Evolutionary conservation across 2,329 filamentous ascomycete genomes (phyloP).

Genomic region (Pseudopyrenochaeta lycopersici): DNA sequence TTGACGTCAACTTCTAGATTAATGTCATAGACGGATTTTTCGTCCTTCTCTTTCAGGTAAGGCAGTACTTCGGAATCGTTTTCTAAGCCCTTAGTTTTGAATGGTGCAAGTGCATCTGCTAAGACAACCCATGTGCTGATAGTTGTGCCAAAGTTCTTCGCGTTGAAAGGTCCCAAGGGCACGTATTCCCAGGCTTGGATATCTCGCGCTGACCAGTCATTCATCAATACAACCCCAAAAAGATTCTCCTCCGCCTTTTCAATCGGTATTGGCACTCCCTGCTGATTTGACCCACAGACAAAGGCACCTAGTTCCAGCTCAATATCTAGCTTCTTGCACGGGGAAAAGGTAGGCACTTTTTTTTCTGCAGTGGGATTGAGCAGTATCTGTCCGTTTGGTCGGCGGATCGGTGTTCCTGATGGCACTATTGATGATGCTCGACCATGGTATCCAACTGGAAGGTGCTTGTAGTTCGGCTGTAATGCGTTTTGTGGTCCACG

Average conservation of each 20-base stretch:
- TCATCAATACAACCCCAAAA: conserved; percentile 83
- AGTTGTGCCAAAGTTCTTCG: conserved; percentile 83
- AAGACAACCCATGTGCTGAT: conserved; percentile 84
- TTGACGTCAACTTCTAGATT: conserved; percentile 72
- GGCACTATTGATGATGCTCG: conserved; percentile 78
- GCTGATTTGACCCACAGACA: conserved; percentile 69
- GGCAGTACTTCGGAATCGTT: conserved; percentile 66
- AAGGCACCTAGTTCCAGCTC: conserved; percentile 84
- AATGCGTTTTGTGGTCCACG: conserved; percentile 76
- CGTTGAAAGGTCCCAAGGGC: conserved; percentile 81
- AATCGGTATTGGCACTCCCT: conserved; percentile 72
- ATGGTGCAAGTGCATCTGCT: conserved; percentile 77
- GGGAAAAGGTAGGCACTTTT: conserved; percentile 70
- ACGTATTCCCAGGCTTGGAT: conserved; percentile 88
- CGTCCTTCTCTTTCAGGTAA: conserved; percentile 70
- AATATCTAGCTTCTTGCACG: conserved; percentile 75
- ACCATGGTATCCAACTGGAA: conserved; percentile 85
- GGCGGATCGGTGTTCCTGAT: conserved; percentile 75
- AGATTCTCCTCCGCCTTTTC: conserved; percentile 73
- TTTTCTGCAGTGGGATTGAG: conserved; percentile 68
- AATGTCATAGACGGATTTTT: conserved; percentile 73
- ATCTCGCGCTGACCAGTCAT: conserved; percentile 87
- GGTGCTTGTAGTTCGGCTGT: conserved; percentile 81
- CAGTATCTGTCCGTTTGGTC: conserved; percentile 79
- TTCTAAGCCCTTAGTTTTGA: conserved; percentile 63